Percentiles rank a stretch among this genome's conserved stretches.
Evolutionary conservation across 2,329 filamentous ascomycete genomes (phyloP).

Genomic region (Neofusicoccum umdonicola): DNA sequence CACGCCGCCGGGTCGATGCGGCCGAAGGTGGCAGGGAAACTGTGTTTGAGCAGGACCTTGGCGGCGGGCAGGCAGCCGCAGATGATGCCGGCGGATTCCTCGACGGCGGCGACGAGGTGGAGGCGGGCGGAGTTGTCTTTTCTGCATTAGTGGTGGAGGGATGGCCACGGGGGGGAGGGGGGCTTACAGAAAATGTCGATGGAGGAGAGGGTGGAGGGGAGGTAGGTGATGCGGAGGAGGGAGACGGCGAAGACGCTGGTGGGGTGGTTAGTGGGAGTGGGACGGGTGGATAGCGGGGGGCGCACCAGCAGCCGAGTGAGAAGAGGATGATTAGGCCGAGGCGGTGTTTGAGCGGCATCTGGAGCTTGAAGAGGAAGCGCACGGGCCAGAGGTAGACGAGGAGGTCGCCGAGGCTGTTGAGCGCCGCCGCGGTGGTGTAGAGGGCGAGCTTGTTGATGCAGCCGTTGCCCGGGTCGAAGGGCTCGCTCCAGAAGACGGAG

Average conservation of each 20-base stretch:
- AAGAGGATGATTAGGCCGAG: constrained; percentile 20
- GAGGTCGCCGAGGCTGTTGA: constrained; percentile 23
- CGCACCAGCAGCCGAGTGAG: constrained; percentile 17
- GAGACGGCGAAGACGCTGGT: background rate
- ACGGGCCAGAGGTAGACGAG: constrained; percentile 24
- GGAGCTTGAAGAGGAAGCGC: constrained; percentile 24
- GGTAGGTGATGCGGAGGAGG: constrained; percentile 4
- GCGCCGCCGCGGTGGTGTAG: constrained; percentile 18
- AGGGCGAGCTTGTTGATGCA: constrained; percentile 20
- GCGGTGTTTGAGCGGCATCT: constrained; percentile 20
- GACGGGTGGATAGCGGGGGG: too few relatives aligned
- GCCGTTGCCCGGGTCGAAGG: background rate
- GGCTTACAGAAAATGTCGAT: background rate
- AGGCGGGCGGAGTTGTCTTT: constrained; percentile 25
- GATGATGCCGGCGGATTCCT: constrained; percentile 29
- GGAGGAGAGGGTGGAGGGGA: background rate
- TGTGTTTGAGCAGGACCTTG: constrained; percentile 27
- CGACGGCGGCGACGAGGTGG: constrained; percentile 29
- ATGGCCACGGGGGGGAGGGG: background rate
- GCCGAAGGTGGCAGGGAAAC: background rate
- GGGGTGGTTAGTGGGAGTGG: too few relatives aligned
- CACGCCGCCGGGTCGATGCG: background rate
- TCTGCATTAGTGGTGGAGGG: too few relatives aligned
- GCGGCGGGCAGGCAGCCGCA: constrained; percentile 33
- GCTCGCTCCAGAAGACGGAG: background rate